Evolutionary conservation across 2,329 filamentous ascomycete genomes (phyloP), one percentile per base, ranked within the genome.

Genomic region (Gremmenia infestans): DNA sequence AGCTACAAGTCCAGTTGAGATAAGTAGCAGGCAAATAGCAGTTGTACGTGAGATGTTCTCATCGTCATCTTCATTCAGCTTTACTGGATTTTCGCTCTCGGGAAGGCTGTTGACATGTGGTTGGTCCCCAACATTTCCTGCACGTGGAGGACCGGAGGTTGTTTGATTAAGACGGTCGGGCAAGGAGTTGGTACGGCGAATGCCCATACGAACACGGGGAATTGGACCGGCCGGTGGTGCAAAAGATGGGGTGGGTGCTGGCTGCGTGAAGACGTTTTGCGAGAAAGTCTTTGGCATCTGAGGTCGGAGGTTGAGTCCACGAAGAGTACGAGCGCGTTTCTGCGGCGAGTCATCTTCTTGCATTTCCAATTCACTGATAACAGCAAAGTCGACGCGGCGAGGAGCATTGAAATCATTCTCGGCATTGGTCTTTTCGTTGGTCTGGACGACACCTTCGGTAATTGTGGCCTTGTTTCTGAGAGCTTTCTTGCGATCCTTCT

Each of bases 101-200:
- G 69, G 58, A 58, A 67, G 54, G 54, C 59, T 58, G 56, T 64
- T 58, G 19, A 65, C 53, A 37, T 56, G 59, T 43, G 58, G 54
- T 9, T 64, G 62, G 19, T 54, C 50, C 36, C 45, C 56, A 4
- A 50, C 45, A 7, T 56, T 56, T 35, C 54, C 32, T n/a, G 54
- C 25, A 37, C 46, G 48, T 36, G 55, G 32, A 48, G 53, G 43
- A 8, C 35, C 40, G 7, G 57, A 49, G 23, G 55, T 40, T 4
- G 60, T 59, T 51, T 74, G 72, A 58, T 81, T 82, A 8, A 90
- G 78, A 17, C 86, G 81, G 64, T 87, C 86, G 0, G 88, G 88
- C 2, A 91, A 78, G 0, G 88, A 91, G 68, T 82, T 89, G 19
- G 88, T 89, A 53, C 88, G 81, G 54, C 87, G 85, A 52, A 90